Conservation (phyloP, 345 rosid genomes). For the Gossypium australe region DNA sequence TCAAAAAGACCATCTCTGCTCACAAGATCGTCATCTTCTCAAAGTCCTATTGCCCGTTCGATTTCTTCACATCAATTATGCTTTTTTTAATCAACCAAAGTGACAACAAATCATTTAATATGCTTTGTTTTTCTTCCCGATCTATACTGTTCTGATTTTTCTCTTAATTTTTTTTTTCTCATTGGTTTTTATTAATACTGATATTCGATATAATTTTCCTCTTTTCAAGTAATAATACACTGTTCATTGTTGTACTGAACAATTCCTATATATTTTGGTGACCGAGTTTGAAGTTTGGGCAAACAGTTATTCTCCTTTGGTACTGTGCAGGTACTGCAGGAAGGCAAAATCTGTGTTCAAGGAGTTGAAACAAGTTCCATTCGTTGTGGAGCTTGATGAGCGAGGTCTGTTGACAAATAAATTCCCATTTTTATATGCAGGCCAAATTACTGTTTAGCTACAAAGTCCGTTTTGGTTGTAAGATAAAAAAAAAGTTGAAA, state of each 20-base stretch:
- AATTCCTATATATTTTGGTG: not conserved
- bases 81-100: not conserved
- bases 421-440: not conserved
- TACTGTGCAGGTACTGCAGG: slow-evolving; percentile 60
- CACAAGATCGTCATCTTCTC: slow-evolving; percentile 95
- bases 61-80: not conserved
- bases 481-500: not conserved
- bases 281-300: not conserved
- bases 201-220: not conserved
- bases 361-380: slow-evolving; percentile 60
- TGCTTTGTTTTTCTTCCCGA: not conserved
- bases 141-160: not conserved
- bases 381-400: slow-evolving; percentile 81
- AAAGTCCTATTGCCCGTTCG: slow-evolving; percentile 94
- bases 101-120: not conserved
- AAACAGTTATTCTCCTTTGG: not conserved
- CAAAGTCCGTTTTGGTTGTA: not conserved
- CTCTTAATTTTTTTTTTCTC: not conserved
- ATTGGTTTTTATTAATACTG: not conserved
- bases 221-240: not conserved
- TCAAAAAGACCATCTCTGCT: slow-evolving; percentile 66
- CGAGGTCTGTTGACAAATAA: slow-evolving; percentile 50
- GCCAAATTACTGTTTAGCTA: not conserved
- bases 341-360: slow-evolving; percentile 78
- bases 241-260: not conserved